These are phyloP conservation scores for Boletus tomentosulus DNA, from an alignment of 768 basidiomycete genomes.

Conservation along the genomic window DNA sequence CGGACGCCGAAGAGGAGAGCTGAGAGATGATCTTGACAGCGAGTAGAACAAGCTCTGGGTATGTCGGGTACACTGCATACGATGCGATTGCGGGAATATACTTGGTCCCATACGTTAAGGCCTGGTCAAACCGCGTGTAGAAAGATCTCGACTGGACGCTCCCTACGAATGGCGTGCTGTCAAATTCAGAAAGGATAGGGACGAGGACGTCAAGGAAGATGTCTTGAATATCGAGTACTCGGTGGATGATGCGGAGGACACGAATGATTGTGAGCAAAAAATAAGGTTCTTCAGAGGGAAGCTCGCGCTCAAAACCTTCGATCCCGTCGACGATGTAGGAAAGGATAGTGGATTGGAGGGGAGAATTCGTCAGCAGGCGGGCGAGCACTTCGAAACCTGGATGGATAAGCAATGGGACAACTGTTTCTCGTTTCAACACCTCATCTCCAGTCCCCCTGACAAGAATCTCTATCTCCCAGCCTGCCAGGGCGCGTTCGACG, in stretches of 20 bases:
- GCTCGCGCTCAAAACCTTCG: slow-evolving; percentile 66
- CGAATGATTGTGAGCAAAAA: slow-evolving; percentile 76
- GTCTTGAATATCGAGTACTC: slow-evolving; percentile 81
- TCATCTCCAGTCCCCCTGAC: slow-evolving; percentile 54
- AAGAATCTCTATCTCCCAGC: slow-evolving; percentile 75
- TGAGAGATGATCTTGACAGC: slow-evolving; percentile 71
- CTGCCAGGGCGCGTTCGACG: slow-evolving; percentile 77
- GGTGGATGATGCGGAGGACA: slow-evolving; percentile 74
- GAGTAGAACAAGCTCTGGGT: slow-evolving; percentile 71
- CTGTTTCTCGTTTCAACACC: slow-evolving; percentile 44
- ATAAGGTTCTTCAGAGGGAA: slow-evolving; percentile 65
- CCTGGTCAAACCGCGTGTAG: slow-evolving; percentile 72
- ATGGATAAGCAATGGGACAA: slow-evolving; percentile 61
- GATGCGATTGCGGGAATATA: slow-evolving; percentile 80
- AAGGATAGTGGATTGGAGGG: slow-evolving; percentile 69
- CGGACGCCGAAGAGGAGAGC: slow-evolving; percentile 62
- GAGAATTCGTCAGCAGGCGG: slow-evolving; percentile 67
- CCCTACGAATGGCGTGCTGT: slow-evolving; percentile 50
- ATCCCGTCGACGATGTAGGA: slow-evolving; percentile 79
- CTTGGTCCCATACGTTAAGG: slow-evolving; percentile 61
- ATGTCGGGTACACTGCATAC: slow-evolving; percentile 63
- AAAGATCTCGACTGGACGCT: slow-evolving; percentile 59
- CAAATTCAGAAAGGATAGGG: slow-evolving; percentile 67
- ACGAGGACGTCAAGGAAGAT: slow-evolving; percentile 87
- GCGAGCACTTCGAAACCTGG: slow-evolving; percentile 87